Evolutionary conservation across 2,329 filamentous ascomycete species (phyloP), one percentile per base, ranked within the genome.

Genomic region (Kalmusia sp.): DNA sequence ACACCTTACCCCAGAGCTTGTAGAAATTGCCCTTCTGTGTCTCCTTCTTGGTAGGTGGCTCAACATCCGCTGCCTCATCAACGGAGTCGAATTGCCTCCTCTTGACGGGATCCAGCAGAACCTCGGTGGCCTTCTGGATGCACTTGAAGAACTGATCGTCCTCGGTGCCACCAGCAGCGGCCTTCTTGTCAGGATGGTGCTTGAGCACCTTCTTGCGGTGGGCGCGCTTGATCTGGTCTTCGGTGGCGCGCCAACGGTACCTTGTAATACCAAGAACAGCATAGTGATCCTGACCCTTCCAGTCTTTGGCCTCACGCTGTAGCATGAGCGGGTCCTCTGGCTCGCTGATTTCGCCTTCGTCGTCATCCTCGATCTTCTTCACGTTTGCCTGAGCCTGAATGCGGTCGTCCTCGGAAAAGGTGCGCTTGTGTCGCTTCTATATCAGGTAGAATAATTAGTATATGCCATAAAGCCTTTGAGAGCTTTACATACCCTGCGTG

Each of bases 71-170:
- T 65, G 86, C 87, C 78, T 97, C 93, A 71, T 99, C 95, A 57
- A 98, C 93, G 2, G 92, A 96, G 78, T 99, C 95, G 79, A 90
- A 99, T 79, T 99, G 95, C 54, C 93, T 88, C 58, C 95, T 91
- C 81, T 92, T 96, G 75, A 88, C 83, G 46, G 95, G 95, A 80
- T 99, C 95, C 50, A 92, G 85, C 15, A 99, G 89, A 47, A 98
- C 85, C 71, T 99, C 95, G 68, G 90, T 93, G 52, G 95, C 95
- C 79, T 97, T 97, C 77, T 99, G 96, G 77, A 99, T 99, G 79
- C 96, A 99, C 85, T 99, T 99, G 89, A 99, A 99, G 84, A 99
- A 99, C 76, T 90, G 91, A 77, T 99, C 95, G 78, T 97, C 93
- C 70, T 98, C 93, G 65, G 86, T 85, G 68, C 86, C 85, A 57